A percentile compares a stretch with the other conserved stretches of the same genome.
Conservation (phyloP, 768 basidiomycete genomes). For the Trametes gibbosa region DNA sequence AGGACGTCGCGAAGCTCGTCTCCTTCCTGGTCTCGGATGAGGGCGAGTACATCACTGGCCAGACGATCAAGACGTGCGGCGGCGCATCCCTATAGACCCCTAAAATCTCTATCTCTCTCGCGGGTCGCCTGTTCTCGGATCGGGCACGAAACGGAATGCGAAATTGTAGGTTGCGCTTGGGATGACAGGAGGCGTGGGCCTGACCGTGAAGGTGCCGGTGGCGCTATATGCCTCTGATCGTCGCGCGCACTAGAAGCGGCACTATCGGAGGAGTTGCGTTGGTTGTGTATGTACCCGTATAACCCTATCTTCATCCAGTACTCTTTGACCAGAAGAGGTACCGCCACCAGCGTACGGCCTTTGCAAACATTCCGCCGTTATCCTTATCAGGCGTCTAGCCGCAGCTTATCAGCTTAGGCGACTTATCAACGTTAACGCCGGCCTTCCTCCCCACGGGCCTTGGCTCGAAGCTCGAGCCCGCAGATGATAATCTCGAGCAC, state of each 20-base stretch:
- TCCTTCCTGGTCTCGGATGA: conserved; percentile 34
- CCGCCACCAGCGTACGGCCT: not conserved
- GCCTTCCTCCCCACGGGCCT: not conserved
- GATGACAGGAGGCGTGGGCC: not conserved
- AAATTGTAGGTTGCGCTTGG: not conserved
- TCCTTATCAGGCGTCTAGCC: conserved; percentile 3
- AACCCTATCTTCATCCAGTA: not conserved
- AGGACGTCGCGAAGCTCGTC: conserved; percentile 35
- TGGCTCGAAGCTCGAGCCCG: conserved; percentile 1
- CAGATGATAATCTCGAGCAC: not conserved
- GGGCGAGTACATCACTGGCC: conserved; percentile 33
- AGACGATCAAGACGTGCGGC: conserved; percentile 33
- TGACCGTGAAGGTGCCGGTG: not conserved
- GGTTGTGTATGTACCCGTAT: conserved; percentile 7
- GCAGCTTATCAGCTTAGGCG: conserved; percentile 11
- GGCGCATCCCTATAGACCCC: conserved; percentile 26
- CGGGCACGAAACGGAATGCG: no score
- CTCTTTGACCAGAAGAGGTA: no score
- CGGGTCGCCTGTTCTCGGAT: no score
- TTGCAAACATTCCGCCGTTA: not conserved
- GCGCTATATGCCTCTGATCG: no score
- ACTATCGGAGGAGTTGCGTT: not conserved
- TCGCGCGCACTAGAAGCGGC: no score
- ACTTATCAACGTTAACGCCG: conserved; percentile 6
- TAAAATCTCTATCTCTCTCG: not conserved